A percentile compares a stretch with the other conserved stretches of the same genome.
phyloP scores from a whole-genome alignment of 176 grass and related monocot genomes.

The Avena eriantha region DNA sequence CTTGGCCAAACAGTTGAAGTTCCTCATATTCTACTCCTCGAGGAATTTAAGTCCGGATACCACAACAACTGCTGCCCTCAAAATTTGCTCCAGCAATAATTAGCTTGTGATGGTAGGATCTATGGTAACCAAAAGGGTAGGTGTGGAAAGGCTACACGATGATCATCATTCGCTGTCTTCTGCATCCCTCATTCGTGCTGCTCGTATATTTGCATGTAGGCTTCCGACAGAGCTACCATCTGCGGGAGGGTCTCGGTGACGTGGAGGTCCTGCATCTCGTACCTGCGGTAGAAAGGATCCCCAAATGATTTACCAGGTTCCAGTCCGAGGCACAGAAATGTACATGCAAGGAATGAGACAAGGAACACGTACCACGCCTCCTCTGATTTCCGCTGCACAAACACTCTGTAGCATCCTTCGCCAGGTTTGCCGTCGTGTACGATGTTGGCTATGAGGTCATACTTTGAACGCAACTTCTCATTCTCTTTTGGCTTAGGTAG shows the following conservation, averaged over 20 bases:
- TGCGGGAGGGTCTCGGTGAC: constrained; percentile 97
- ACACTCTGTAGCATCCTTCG: constrained; percentile 90
- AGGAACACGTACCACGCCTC: constrained; percentile 72
- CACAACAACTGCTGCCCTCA: not conserved
- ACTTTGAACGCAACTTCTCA: constrained; percentile 81
- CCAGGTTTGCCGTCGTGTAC: constrained; percentile 97
- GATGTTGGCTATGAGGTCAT: constrained; percentile 93
- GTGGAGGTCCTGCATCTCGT: constrained; percentile 98
- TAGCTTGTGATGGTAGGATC: constrained; percentile 6
- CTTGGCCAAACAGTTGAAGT: not conserved
- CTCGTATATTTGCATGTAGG: constrained; percentile 99
- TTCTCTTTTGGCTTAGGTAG: constrained; percentile 73
- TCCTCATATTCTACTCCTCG: not conserved
- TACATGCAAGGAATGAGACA: not conserved
- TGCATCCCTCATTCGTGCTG: constrained; percentile 65
- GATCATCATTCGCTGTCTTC: not conserved
- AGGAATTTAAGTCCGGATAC: not conserved
- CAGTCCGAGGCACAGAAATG: not conserved
- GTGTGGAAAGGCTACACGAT: not conserved
- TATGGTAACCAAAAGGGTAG: not conserved
- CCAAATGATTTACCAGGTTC: constrained; percentile 7
- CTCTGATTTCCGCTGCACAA: constrained; percentile 93
- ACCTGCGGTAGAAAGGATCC: constrained; percentile 57
- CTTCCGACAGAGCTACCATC: constrained; percentile 93
- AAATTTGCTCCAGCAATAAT: not conserved